Base-by-base conservation (phyloP, 2,329 filamentous ascomycete species). In the Aspergillus udagawae region DNA sequence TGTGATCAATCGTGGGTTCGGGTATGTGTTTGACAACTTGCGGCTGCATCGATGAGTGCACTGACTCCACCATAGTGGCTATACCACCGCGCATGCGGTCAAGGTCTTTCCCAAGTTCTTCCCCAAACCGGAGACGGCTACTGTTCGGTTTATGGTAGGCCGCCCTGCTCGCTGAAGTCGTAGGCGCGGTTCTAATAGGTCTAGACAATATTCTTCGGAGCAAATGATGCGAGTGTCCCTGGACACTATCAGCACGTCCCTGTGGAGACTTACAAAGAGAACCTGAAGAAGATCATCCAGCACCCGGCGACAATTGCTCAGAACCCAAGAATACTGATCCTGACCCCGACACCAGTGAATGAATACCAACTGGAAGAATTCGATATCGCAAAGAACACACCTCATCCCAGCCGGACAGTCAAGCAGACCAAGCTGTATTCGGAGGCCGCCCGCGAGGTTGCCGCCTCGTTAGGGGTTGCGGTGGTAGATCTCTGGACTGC, bases 1-100 rank as follows among this genome's bases (percentile, higher is more conserved):
- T 75, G 85, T 97, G 49, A 79, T 97, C 66, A 96, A 97, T 73
- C 85, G 92, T 48, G 94, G 94, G 4, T 86, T 95, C 61, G 89
- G 85, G 66, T 84, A 72, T 62, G 69, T 55, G 45, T 7, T 20
- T 5, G 8, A 27, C 20, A 48, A 27, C 35, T 25, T 54, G 9
- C 21, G 3, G 29, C 14, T 27, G 42, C 32, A 57, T 17, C 2
- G 58, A 59, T 55, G 45, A 54, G 45, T 32, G 54, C 49, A 60
- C 57, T 55, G 45, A 61, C 38, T 8, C 8, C 57, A 50, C 5
- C 25, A 45, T 42, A 85, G 83, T 61, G 93, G 93, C 10, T 97
- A 93, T 79, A 96, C 88, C 68, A 92, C 91, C 2, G 80, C 82
- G 38, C 86, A 96, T 72, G 88, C 86, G 10, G 74, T 96, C 57